Conservation (phyloP, 179 eudicot genomes). For the Carnegiea gigantea region DNA sequence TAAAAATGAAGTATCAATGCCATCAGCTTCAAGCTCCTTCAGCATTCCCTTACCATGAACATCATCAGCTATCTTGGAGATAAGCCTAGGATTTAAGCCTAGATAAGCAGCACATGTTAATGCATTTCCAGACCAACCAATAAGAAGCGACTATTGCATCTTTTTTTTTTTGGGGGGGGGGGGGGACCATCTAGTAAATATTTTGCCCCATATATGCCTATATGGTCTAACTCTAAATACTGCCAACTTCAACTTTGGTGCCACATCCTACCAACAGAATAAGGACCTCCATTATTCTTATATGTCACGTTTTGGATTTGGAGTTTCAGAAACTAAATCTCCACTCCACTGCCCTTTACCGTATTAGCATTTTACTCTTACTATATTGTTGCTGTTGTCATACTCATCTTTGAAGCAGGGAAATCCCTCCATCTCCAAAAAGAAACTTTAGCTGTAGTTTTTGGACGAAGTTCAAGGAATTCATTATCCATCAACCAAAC, state of each 20-base stretch:
- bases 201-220: background rate
- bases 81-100: conserved; percentile 75
- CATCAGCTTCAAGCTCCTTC: conserved; percentile 84
- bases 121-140: conserved; percentile 57
- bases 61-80: conserved; percentile 95
- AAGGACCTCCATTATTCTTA: background rate
- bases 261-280: background rate
- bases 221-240: background rate
- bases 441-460: too few species aligned
- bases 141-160: background rate
- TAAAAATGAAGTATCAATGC: conserved; percentile 80
- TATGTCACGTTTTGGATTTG: background rate
- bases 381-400: too few species aligned
- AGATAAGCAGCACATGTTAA: conserved; percentile 88
- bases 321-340: background rate
- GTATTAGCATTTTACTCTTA: background rate
- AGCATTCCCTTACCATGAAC: conserved; percentile 84
- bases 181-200: background rate
- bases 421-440: too few species aligned
- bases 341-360: background rate
- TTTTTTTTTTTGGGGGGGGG: background rate
- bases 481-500: too few species aligned
- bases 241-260: background rate
- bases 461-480: too few species aligned
- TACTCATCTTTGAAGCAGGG: too few species aligned